These are phyloP conservation scores for Magnusiomyces fungicola DNA, from an alignment of 1,139 yeast species.

Conservation along the genomic window DNA sequence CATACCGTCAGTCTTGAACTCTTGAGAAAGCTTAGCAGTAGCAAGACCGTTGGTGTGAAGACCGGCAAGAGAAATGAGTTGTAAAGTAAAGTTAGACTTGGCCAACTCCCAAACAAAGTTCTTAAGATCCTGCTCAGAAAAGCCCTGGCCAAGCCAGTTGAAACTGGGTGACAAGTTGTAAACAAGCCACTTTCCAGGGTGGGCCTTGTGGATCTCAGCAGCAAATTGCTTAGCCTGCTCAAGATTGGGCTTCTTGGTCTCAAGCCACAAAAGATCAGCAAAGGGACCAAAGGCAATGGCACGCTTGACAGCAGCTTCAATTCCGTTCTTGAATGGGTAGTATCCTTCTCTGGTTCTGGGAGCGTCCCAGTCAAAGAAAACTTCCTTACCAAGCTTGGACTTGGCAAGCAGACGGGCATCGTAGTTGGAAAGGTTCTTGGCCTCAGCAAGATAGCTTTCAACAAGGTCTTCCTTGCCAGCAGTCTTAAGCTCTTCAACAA, in stretches of 20 bases:
- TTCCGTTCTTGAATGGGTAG: constrained; percentile 42
- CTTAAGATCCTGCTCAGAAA: constrained; percentile 39
- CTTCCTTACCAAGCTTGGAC: constrained; percentile 27
- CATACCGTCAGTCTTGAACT: constrained; percentile 47
- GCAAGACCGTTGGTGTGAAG: constrained; percentile 46
- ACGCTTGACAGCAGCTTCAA: constrained; percentile 48
- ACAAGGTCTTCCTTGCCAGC: constrained; percentile 32
- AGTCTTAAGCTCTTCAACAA: constrained; percentile 26
- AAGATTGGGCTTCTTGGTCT: constrained; percentile 49
- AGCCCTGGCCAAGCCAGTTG: constrained; percentile 53
- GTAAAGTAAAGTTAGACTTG: constrained; percentile 46
- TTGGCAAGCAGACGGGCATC: constrained; percentile 34
- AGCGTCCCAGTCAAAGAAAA: constrained; percentile 50
- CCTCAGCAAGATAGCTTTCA: constrained; percentile 26
- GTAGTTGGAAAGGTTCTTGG: constrained; percentile 31
- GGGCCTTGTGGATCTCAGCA: constrained; percentile 37
- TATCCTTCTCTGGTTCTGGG: constrained; percentile 54
- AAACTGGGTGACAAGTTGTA: constrained; percentile 53
- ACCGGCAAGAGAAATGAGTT: constrained; percentile 50
- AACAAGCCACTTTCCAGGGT: constrained; percentile 50
- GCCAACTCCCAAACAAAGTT: constrained; percentile 50
- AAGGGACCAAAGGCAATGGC: constrained; percentile 49
- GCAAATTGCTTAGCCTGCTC: constrained; percentile 47
- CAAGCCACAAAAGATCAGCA: constrained; percentile 52
- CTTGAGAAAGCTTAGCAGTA: constrained; percentile 42